Percentiles rank a stretch among this genome's conserved stretches.
Evolutionary conservation across 331 rosid genomes (phyloP).

Genomic region (Quercus lobata): DNA sequence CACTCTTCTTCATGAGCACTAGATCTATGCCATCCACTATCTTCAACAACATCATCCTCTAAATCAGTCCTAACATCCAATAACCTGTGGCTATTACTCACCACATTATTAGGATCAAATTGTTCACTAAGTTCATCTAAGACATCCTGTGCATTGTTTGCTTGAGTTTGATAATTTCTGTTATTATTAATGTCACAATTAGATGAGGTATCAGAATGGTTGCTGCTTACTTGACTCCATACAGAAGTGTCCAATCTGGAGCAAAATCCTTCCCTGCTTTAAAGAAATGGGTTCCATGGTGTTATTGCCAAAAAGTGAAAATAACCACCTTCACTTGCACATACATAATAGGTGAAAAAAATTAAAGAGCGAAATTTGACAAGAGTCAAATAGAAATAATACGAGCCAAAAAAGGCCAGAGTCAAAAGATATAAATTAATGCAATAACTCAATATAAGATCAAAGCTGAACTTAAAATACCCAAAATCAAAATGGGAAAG

Average conservation of each 20-base stretch:
- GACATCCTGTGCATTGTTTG: slow-evolving; percentile 37
- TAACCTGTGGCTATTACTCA: slow-evolving; percentile 34
- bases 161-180: slow-evolving; percentile 39
- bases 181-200: slow-evolving; percentile 33
- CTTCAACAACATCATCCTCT: slow-evolving; percentile 35
- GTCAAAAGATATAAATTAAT: background rate
- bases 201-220: slow-evolving; percentile 45
- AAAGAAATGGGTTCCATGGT: slow-evolving; percentile 21
- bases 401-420: background rate
- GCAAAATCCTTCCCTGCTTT: slow-evolving; percentile 76
- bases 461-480: slow-evolving; percentile 9
- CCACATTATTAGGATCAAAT: slow-evolving; percentile 34
- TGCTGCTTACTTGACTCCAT: slow-evolving; percentile 48
- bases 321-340: background rate
- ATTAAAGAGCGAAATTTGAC: background rate
- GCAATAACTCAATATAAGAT: background rate
- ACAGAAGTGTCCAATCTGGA: slow-evolving; percentile 57
- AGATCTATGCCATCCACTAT: slow-evolving; percentile 29
- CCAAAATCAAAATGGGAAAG: background rate
- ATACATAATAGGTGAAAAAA: background rate
- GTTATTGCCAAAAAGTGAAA: background rate
- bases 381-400: background rate
- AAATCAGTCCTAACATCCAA: slow-evolving; percentile 30
- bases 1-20: slow-evolving; percentile 32
- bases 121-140: slow-evolving; percentile 35